phyloP scores from a whole-genome alignment of 2,329 filamentous ascomycete species.

The Ceratocystis destructans region DNA sequence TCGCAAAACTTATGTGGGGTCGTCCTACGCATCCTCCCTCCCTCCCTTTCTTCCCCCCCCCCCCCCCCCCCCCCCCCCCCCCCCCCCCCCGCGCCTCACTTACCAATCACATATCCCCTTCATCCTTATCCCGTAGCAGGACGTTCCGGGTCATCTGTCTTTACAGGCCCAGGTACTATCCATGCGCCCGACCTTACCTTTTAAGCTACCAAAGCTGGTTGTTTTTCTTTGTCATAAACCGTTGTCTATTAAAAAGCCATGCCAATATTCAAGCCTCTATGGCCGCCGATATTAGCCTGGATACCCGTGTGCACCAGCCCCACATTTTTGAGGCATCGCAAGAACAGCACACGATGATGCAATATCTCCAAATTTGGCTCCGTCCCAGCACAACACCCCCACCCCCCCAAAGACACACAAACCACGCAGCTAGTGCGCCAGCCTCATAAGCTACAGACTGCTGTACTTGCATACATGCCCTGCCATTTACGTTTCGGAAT shows the following conservation, averaged over 20 bases:
- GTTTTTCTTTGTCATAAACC: conserved; percentile 9
- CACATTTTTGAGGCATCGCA: conserved; percentile 27
- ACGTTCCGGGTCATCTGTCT: background rate
- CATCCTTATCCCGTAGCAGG: background rate
- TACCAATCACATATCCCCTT: background rate
- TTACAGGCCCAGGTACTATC: background rate
- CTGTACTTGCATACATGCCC: background rate
- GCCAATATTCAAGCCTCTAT: background rate
- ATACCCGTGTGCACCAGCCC: background rate
- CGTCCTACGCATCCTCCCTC: background rate
- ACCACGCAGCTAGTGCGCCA: background rate
- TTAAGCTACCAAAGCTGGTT: background rate
- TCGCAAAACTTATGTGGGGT: conserved; percentile 17
- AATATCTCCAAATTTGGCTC: conserved; percentile 44
- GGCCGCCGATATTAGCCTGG: background rate
- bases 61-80: no score
- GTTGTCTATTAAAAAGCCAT: background rate
- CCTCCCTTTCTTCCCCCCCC: background rate
- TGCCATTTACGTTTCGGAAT: background rate
- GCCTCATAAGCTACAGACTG: background rate
- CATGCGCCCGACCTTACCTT: background rate
- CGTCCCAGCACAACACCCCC: background rate
- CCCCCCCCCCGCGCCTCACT: background rate
- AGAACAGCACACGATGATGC: conserved; percentile 37
- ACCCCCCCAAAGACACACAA: background rate